Base-by-base conservation (phyloP, 2,329 filamentous ascomycete species). In the Aspergillus brasiliensis region DNA sequence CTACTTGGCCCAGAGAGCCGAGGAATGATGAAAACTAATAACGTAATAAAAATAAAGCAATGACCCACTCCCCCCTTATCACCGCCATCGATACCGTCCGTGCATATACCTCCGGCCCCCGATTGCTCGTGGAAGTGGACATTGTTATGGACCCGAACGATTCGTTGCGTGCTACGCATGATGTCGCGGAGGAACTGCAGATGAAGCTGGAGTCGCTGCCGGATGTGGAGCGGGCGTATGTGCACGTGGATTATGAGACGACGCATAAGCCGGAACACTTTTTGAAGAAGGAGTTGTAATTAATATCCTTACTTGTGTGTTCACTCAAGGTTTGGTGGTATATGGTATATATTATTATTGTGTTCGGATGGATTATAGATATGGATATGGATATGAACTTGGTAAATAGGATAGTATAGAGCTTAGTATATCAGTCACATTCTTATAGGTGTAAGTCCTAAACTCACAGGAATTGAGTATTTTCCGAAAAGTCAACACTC, bases 191-290 rank as follows among this genome's bases (percentile, higher is more conserved):
- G 78, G 92, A 90, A 69, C 82, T 99, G 69, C 95, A 99, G 82
- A 90, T 90, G 63, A 98, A 98, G 81, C 82, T 98, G 2, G 95
- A 99, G 83, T 91, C 88, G 58, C 77, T 99, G 64, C 94, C 95
- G 0, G 89, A 97, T 73, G 88, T 98, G 8, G 95, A 98, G 83
- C 82, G 95, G 60, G 92, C 92, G 0, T 98, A 97, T 73, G 95
- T 98, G 19, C 95, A 99, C 75, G 93, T 97, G 17, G 95, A 99
- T 76, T 98, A 96, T 69, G 95, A 98, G 80, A 97, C 93, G 3
- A 92, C 90, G 17, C 95, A 98, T 77, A 93, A 95, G 76, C 94
- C 94, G 0, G 93, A 97, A 80, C 93, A 89, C 73, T 88, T 84
- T 64, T 75, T 86, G 73, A 88, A 88, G 75, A 88, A 88, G 77